A percentile compares a stretch with the other conserved stretches of the same genome.
Evolutionary conservation across 805 yeast genomes (phyloP).

Genomic region (Pichia cabralensis): DNA sequence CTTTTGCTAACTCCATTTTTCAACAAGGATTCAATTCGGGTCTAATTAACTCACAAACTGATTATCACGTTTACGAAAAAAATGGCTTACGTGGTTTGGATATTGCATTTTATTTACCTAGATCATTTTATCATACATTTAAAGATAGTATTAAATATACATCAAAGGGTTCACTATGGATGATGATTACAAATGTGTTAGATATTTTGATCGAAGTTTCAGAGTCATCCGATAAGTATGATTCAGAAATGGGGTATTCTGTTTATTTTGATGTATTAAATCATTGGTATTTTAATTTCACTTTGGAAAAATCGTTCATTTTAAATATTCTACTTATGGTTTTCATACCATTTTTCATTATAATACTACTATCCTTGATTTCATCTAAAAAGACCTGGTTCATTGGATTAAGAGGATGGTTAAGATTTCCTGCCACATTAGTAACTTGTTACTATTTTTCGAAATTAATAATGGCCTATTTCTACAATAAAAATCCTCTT

Average conservation of each 20-base stretch:
- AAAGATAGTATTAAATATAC: constrained; percentile 60
- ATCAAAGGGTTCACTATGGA: constrained; percentile 64
- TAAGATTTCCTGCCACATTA: constrained; percentile 54
- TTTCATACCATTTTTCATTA: constrained; percentile 42
- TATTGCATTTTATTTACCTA: constrained; percentile 79
- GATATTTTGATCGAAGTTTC: constrained; percentile 46
- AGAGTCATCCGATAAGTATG: constrained; percentile 14
- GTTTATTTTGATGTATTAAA: constrained; percentile 61
- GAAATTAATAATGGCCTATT: constrained; percentile 28
- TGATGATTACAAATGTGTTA: constrained; percentile 66
- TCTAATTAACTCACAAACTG: constrained; percentile 72
- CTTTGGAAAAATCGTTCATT: constrained; percentile 39
- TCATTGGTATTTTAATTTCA: constrained; percentile 39
- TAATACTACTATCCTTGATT: constrained; percentile 38
- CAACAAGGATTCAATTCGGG: constrained; percentile 79
- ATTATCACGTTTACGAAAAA: constrained; percentile 60
- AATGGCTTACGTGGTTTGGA: constrained; percentile 78
- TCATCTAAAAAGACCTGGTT: constrained; percentile 39
- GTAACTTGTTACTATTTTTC: constrained; percentile 33
- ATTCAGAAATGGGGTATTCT: constrained; percentile 30
- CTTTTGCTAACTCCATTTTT: constrained; percentile 71
- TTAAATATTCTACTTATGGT: constrained; percentile 44
- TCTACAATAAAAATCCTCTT: constrained; percentile 36
- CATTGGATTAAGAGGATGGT: constrained; percentile 32
- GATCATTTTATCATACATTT: constrained; percentile 74